Evolutionary conservation across 805 yeast genomes (phyloP), one percentile per base, ranked within the genome.

Genomic region (Kregervanrija fluxuum): DNA sequence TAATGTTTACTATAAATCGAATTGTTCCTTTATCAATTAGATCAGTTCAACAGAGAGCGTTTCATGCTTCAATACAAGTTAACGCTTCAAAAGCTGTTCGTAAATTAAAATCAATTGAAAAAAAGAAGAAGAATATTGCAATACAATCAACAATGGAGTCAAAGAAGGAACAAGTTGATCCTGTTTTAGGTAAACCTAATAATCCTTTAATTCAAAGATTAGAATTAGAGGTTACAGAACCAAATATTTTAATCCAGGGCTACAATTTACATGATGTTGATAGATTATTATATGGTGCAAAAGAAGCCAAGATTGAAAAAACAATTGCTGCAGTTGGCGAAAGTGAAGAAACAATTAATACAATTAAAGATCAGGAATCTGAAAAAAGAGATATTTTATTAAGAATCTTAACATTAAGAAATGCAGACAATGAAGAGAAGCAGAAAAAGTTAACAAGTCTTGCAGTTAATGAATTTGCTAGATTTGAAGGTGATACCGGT

Each of bases 401-500:
- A 49, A 80, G 96, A 51, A 82, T 91, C 40, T 67, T 90, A 43
- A 77, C 78, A 55, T 73, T 87, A 66, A 81, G 75, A 63, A 90
- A 90, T 64, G 74, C 93, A 22, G 72, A 73, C 52, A 73, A 73
- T 42, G 60, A 65, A 14, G 89, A 85, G 50, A 69, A 71, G 46
- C 69, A 73, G 55, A 76, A 77, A 51, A 61, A 77, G 52, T 84
- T 87, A 30, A 69, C 78, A 2, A 66, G 66, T 38, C 62, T 83
- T 38, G 96, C 97, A 1, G 72, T 79, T 41, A 67, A 75, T 54
- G 97, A 91, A 66, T 90, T 91, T 64, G 80, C 79, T 54, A 74
- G 95, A 56, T 73, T 75, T 51, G 88, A 81, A 38, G 96, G 95
- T 43, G 98, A 93, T 62, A 86, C 96, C 1, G 97, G 95, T 3